A percentile compares a stretch with the other conserved stretches of the same genome.
These are phyloP conservation scores for Jimgerdemannia flammicorona DNA, from an alignment of 192 early-diverging fungal species.

Conservation along the genomic window DNA sequence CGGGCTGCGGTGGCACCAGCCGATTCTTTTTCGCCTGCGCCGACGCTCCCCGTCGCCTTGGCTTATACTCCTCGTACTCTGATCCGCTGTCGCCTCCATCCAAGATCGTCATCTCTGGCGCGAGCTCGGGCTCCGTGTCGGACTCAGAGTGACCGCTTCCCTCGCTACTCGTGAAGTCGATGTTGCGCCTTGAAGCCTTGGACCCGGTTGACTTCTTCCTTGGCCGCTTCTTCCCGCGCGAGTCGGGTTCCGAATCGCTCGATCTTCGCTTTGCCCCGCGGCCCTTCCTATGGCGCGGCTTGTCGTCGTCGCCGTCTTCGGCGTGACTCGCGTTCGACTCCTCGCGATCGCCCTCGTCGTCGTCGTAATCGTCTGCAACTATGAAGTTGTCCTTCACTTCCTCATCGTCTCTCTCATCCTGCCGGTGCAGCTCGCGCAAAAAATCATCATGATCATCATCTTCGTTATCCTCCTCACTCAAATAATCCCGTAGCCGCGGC, in stretches of 20 bases:
- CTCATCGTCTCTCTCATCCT: slow-evolving; percentile 22
- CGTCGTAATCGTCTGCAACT: slow-evolving; percentile 1
- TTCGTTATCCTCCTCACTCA: slow-evolving; percentile 42
- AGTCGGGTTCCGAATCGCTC: slow-evolving; percentile 2
- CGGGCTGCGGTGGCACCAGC: not conserved
- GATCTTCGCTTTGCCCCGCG: not conserved
- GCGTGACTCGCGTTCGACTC: not conserved
- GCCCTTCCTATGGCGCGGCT: not conserved
- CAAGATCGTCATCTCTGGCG: not conserved
- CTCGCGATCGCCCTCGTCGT: not conserved
- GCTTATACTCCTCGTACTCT: slow-evolving; percentile 29
- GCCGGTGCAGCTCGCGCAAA: slow-evolving; percentile 39
- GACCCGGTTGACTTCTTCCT: not conserved
- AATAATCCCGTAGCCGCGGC: slow-evolving; percentile 41
- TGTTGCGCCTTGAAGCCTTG: not conserved
- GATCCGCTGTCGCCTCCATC: slow-evolving; percentile 15
- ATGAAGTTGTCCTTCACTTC: not conserved
- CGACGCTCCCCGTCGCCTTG: not conserved
- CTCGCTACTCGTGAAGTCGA: slow-evolving; percentile 17
- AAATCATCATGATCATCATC: slow-evolving; percentile 41
- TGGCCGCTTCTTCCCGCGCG: slow-evolving; percentile 1
- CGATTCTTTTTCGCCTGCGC: slow-evolving; percentile 1
- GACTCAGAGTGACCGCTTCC: slow-evolving; percentile 8
- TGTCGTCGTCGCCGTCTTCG: not conserved
- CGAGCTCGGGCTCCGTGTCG: slow-evolving; percentile 16